Conservation (phyloP, 1,284 basidiomycete species). For the Ganoderma lingzhi region DNA sequence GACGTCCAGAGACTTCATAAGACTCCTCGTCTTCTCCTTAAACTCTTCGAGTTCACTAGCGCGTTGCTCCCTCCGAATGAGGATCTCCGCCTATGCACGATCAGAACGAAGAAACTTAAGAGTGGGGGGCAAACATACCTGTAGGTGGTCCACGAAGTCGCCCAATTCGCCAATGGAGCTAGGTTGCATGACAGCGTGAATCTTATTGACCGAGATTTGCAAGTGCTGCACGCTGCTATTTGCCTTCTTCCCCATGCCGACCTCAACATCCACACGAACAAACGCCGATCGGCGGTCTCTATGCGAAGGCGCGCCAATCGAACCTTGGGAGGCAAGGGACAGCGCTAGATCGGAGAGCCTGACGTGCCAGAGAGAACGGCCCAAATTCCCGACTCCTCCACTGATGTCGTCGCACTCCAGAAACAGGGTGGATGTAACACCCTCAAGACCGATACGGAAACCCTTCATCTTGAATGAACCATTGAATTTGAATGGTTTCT, state of each 20-base stretch:
- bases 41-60: conserved; percentile 81
- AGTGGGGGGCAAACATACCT: conserved; percentile 52
- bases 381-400: conserved; percentile 58
- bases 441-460: conserved; percentile 80
- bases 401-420: conserved; percentile 79
- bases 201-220: conserved; percentile 70
- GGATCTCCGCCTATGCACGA: conserved; percentile 69
- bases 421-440: conserved; percentile 72
- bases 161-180: conserved; percentile 89
- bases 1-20: conserved; percentile 79
- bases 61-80: conserved; percentile 75
- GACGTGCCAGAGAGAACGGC: conserved; percentile 63
- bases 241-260: conserved; percentile 46
- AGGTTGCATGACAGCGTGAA: conserved; percentile 93
- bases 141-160: conserved; percentile 86
- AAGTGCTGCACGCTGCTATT: conserved; percentile 49
- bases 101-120: conserved; percentile 17
- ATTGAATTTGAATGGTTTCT: conserved; percentile 45
- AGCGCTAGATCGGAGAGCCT: conserved; percentile 75
- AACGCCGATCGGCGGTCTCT: conserved; percentile 80
- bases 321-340: conserved; percentile 71
- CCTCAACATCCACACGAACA: conserved; percentile 78
- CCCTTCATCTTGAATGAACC: conserved; percentile 76
- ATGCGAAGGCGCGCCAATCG: conserved; percentile 52
- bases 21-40: conserved; percentile 78